Conservation (phyloP, 225 moss, liverwort and hornwort genomes). For the Pleurozium schreberi region DNA sequence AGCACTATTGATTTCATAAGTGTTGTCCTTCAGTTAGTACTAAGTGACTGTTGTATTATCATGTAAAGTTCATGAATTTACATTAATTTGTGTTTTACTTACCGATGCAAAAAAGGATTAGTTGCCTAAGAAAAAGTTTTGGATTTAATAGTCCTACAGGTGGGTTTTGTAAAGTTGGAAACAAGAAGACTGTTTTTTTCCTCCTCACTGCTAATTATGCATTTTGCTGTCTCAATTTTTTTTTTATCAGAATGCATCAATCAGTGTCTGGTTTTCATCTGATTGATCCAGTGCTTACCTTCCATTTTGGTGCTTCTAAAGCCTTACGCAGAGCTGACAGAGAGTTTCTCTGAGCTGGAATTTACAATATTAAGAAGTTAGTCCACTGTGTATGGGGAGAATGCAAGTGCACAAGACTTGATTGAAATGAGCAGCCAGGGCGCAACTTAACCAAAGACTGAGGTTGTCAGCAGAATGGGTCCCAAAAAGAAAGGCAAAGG, state of each 20-base stretch:
- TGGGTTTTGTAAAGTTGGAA: neutral
- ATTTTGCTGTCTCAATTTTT: neutral
- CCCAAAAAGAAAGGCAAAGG: conserved; percentile 35
- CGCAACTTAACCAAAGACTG: neutral
- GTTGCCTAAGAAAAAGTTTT: neutral
- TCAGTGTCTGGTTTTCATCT: too few relatives aligned
- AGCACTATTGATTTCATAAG: neutral
- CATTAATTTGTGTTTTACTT: neutral
- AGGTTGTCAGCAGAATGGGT: conserved; percentile 5
- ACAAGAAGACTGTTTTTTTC: too few relatives aligned
- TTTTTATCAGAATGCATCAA: neutral
- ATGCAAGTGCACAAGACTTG: neutral
- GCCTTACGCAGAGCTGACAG: neutral
- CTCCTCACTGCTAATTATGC: too few relatives aligned
- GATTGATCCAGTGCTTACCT: neutral
- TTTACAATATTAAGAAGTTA: neutral
- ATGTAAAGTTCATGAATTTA: neutral
- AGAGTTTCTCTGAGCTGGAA: neutral
- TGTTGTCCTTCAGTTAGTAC: neutral
- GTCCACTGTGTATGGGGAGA: neutral
- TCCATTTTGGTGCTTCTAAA: neutral
- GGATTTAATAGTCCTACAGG: too few relatives aligned
- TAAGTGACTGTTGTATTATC: too few relatives aligned
- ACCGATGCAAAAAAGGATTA: neutral
- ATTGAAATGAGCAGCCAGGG: neutral